Conservation (phyloP, 1,139 yeast genomes). For the Saccharomycopsis hybrid region DNA sequence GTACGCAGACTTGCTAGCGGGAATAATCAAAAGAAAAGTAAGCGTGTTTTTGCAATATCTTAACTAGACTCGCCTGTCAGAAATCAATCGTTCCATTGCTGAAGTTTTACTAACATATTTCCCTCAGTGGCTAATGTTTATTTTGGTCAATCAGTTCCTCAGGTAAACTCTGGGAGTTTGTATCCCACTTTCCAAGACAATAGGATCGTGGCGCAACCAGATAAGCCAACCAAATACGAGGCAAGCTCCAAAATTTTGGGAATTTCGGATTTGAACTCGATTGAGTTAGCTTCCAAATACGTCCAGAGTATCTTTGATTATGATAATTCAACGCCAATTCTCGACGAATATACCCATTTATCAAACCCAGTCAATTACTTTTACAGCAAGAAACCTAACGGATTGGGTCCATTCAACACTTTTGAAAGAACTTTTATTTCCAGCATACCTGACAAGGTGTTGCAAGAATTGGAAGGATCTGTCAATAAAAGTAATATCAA, state of each 20-base stretch:
- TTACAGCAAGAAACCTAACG: constrained; percentile 33
- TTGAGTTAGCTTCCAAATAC: constrained; percentile 34
- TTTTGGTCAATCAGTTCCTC: neutral
- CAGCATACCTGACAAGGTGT: constrained; percentile 76
- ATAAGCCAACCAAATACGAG: constrained; percentile 18
- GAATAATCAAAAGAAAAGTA: too few species aligned
- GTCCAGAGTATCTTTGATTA: constrained; percentile 33
- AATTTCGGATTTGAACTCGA: constrained; percentile 12
- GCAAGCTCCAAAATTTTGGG: constrained; percentile 16
- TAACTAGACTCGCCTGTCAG: too few species aligned
- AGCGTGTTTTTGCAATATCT: too few species aligned
- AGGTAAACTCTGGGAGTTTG: neutral
- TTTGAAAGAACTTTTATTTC: constrained; percentile 66
- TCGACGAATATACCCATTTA: constrained; percentile 35
- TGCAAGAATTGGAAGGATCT: constrained; percentile 57
- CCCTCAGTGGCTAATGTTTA: constrained; percentile 5
- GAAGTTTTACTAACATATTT: too few species aligned
- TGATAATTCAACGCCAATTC: constrained; percentile 34
- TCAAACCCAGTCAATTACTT: constrained; percentile 38
- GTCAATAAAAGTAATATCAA: constrained; percentile 62
- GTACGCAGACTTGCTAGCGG: too few species aligned
- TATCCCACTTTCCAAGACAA: constrained; percentile 14
- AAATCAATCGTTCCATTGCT: too few species aligned
- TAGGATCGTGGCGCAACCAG: constrained; percentile 11
- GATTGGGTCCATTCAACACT: constrained; percentile 53